Conservation (phyloP, 176 grass and related monocot genomes). For the Eragrostis nindensis region DNA sequence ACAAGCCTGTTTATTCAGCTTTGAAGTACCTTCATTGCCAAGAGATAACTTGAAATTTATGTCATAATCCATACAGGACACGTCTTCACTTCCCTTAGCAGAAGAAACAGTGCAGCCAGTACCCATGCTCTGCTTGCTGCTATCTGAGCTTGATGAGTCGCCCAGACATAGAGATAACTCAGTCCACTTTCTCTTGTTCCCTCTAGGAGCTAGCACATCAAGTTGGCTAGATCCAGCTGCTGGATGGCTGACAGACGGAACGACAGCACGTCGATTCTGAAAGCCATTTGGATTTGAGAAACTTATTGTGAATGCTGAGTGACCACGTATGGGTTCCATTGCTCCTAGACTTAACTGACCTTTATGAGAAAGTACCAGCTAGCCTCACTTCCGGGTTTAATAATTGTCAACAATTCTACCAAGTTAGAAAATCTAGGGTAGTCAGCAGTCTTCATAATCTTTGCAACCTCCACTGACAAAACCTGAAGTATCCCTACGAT, state of each 20-base stretch:
- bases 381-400: conserved; percentile 47
- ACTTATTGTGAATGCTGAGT: conserved; percentile 49
- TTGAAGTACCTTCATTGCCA: conserved; percentile 56
- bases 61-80: conserved; percentile 65
- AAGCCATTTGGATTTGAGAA: conserved; percentile 54
- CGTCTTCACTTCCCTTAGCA: conserved; percentile 60
- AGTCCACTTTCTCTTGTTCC: conserved; percentile 66
- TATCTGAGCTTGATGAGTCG: conserved; percentile 69
- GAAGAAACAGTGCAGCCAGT: conserved; percentile 66
- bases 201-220: conserved; percentile 57
- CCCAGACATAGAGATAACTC: conserved; percentile 59
- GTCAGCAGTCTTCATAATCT: conserved; percentile 27
- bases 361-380: conserved; percentile 33
- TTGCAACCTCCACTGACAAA: conserved; percentile 97
- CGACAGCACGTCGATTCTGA: conserved; percentile 21
- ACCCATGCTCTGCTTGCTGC: conserved; percentile 67
- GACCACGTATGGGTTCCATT: conserved; percentile 47
- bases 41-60: conserved; percentile 67
- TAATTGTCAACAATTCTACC: conserved; percentile 47
- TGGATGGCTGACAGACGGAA: conserved; percentile 17
- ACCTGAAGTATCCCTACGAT: conserved; percentile 77
- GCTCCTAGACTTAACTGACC: conserved; percentile 24
- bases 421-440: conserved; percentile 50
- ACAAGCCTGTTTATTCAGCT: conserved; percentile 47
- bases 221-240: conserved; percentile 42